Evolutionary conservation across 352 stramenopile genomes (phyloP).

Genomic region (Pythium volutum): DNA sequence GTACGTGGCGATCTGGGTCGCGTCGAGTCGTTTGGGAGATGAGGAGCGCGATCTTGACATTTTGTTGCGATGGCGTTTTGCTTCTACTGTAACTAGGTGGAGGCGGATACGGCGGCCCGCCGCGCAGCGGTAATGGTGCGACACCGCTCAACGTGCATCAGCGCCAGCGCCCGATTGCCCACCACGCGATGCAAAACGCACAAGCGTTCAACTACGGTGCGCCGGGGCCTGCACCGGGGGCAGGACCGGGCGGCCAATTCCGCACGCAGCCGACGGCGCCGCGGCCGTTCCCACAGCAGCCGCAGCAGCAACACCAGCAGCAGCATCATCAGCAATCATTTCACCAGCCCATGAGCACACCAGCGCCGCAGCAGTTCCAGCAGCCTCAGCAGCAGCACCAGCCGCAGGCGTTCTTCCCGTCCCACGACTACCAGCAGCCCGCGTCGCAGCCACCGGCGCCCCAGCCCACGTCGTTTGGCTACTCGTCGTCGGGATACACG

Average conservation of each 20-base stretch:
- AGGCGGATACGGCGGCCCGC: slow-evolving; percentile 2
- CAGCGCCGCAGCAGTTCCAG: slow-evolving; percentile 8
- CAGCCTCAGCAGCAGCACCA: slow-evolving; percentile 19
- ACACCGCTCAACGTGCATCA: slow-evolving; percentile 35
- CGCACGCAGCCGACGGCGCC: slow-evolving; percentile 19
- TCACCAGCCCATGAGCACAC: slow-evolving; percentile 18
- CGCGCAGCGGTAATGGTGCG: slow-evolving; percentile 11
- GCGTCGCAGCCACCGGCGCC: slow-evolving; percentile 22
- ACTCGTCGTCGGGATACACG: slow-evolving; percentile 1
- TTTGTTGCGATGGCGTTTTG: neutral
- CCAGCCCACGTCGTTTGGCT: slow-evolving; percentile 21
- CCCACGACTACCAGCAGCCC: slow-evolving; percentile 24
- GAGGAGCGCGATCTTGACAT: neutral
- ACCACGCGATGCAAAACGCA: slow-evolving; percentile 17
- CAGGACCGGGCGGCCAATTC: slow-evolving; percentile 11
- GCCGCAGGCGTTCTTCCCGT: slow-evolving; percentile 17
- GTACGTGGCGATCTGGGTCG: slow-evolving; percentile 5
- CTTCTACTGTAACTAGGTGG: too few relatives aligned
- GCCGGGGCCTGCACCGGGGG: neutral
- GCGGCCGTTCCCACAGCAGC: slow-evolving; percentile 19
- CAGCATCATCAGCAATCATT: slow-evolving; percentile 12
- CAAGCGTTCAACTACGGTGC: slow-evolving; percentile 25
- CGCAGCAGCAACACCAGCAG: slow-evolving; percentile 11
- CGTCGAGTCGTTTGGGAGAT: neutral
- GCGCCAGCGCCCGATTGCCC: slow-evolving; percentile 23